phyloP scores from a whole-genome alignment of 1,284 basidiomycete genomes.

The Puccinia sorghi region DNA sequence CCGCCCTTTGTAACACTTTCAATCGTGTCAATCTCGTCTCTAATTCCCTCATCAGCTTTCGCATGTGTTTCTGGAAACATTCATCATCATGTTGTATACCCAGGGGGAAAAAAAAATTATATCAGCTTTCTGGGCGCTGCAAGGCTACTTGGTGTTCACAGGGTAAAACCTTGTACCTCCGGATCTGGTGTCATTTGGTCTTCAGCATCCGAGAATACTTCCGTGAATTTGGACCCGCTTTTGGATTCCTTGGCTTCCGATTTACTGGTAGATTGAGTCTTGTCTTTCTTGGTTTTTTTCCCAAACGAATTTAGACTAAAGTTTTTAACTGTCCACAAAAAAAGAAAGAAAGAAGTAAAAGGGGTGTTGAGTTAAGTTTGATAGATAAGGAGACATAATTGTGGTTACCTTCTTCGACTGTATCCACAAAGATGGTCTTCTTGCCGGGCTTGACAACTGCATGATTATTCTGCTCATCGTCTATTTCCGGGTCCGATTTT shows the following conservation, averaged over 20 bases:
- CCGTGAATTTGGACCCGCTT: slow-evolving; percentile 2
- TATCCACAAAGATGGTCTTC: slow-evolving; percentile 46
- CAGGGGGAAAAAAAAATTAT: background rate
- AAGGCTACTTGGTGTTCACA: too few relatives aligned
- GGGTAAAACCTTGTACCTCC: background rate
- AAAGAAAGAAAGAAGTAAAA: background rate
- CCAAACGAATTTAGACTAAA: background rate
- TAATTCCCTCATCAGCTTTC: slow-evolving; percentile 22
- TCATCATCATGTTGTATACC: too few relatives aligned
- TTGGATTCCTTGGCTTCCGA: background rate
- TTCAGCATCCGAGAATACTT: slow-evolving; percentile 34
- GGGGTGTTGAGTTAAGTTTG: background rate
- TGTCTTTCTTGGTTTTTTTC: slow-evolving; percentile 9
- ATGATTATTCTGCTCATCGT: slow-evolving; percentile 1
- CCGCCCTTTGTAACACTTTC: slow-evolving; percentile 35
- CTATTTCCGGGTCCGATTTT: slow-evolving; percentile 1
- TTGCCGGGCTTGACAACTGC: background rate
- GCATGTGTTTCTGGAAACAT: slow-evolving; percentile 29
- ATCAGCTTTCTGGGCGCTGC: too few relatives aligned
- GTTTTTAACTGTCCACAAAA: slow-evolving; percentile 16
- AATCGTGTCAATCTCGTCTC: slow-evolving; percentile 25
- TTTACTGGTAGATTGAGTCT: background rate
- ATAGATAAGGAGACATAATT: background rate
- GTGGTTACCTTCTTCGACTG: slow-evolving; percentile 35
- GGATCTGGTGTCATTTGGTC: slow-evolving; percentile 29